Conservation (phyloP, 1,139 yeast species). For the Kodamaea sp. region DNA sequence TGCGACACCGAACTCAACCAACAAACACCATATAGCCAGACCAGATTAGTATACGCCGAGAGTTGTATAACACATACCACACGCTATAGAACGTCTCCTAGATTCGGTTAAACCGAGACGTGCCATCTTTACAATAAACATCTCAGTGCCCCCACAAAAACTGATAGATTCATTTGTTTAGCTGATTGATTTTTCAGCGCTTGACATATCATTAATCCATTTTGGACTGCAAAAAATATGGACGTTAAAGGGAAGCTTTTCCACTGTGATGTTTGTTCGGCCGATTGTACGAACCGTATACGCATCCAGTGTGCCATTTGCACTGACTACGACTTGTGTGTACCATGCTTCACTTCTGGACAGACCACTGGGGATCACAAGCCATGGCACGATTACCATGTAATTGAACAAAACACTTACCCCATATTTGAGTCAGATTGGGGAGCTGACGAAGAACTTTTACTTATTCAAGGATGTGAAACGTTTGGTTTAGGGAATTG, state of each 20-base stretch:
- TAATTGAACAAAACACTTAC: slow-evolving; percentile 91
- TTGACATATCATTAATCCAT: slow-evolving; percentile 1
- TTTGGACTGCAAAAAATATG: slow-evolving; percentile 13
- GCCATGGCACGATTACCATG: slow-evolving; percentile 91
- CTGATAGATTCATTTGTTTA: slow-evolving; percentile 6
- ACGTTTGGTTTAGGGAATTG: slow-evolving; percentile 92
- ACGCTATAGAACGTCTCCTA: no score
- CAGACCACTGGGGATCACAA: slow-evolving; percentile 78
- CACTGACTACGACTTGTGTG: slow-evolving; percentile 91
- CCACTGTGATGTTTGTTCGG: slow-evolving; percentile 94
- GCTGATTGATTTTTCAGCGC: slow-evolving; percentile 6
- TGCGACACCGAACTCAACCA: slow-evolving; percentile 9
- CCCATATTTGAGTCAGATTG: slow-evolving; percentile 89
- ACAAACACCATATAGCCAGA: no score
- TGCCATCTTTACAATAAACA: no score
- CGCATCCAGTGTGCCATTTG: slow-evolving; percentile 91
- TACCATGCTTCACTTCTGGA: slow-evolving; percentile 93
- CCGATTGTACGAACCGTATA: slow-evolving; percentile 91
- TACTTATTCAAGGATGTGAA: slow-evolving; percentile 88
- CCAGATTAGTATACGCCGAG: no score
- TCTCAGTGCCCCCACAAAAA: no score
- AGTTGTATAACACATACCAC: no score
- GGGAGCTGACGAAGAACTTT: slow-evolving; percentile 98
- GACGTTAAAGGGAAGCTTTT: slow-evolving; percentile 49
- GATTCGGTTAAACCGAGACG: no score